Conservation (phyloP, 2,329 filamentous ascomycete genomes). For the Fusarium sp. region DNA sequence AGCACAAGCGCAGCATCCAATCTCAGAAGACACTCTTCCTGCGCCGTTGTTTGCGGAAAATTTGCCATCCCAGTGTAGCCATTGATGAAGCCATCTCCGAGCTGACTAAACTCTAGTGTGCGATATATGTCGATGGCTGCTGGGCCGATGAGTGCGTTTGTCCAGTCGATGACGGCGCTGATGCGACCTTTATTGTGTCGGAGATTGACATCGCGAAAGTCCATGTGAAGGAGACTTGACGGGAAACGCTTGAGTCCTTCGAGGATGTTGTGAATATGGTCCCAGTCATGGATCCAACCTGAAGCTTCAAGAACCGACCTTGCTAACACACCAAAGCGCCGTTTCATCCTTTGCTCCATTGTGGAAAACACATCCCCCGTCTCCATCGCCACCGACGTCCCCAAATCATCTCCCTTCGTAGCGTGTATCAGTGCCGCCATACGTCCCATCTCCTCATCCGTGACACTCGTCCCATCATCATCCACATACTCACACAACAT, state of each 20-base stretch:
- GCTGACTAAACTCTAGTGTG: constrained; percentile 4
- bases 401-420: rapidly evolving
- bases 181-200: not conserved
- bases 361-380: not conserved
- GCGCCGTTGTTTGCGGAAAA: rapidly evolving
- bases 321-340: constrained; percentile 1
- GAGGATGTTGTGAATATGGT: not conserved
- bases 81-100: not conserved
- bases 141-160: constrained; percentile 11
- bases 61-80: rapidly evolving
- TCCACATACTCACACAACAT: constrained; percentile 22
- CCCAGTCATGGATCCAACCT: constrained; percentile 1
- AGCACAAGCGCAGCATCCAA: constrained; percentile 21
- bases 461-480: not conserved
- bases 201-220: constrained; percentile 20
- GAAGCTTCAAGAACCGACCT: not conserved
- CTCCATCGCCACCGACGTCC: not conserved
- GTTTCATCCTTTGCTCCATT: constrained; percentile 3
- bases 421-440: constrained; percentile 14
- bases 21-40: not conserved
- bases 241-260: not conserved
- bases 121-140: constrained; percentile 12
- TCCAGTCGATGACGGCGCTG: constrained; percentile 19
- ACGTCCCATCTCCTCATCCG: constrained; percentile 4
- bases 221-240: constrained; percentile 11